Conservation (phyloP, 2,329 filamentous ascomycete genomes). For the Diaporthe vaccinii region DNA sequence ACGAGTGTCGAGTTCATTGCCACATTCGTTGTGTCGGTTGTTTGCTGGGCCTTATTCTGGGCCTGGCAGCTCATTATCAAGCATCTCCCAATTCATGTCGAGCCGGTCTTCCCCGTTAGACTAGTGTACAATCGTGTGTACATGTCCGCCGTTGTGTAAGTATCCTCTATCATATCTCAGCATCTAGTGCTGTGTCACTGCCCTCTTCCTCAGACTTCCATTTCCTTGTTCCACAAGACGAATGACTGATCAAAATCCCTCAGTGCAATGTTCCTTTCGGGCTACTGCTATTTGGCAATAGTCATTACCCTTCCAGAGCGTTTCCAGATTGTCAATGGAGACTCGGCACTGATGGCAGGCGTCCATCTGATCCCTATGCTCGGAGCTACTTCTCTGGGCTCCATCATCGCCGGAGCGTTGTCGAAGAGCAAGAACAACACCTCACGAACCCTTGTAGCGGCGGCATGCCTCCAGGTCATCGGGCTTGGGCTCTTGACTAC, state of each 20-base stretch:
- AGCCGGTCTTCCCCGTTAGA: constrained; percentile 68
- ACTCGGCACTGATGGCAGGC: constrained; percentile 67
- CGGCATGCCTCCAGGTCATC: constrained; percentile 65
- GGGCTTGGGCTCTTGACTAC: constrained; percentile 66
- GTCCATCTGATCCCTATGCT: constrained; percentile 71
- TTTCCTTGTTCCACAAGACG: too few relatives aligned
- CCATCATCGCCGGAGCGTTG: constrained; percentile 66
- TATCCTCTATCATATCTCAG: constrained; percentile 30
- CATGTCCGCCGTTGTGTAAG: constrained; percentile 63
- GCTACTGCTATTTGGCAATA: constrained; percentile 70
- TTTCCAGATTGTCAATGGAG: constrained; percentile 70
- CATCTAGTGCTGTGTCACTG: not conserved
- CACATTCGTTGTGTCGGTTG: constrained; percentile 60
- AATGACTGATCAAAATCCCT: constrained; percentile 23
- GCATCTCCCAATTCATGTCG: constrained; percentile 54
- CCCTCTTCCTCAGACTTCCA: too few relatives aligned
- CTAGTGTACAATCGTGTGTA: constrained; percentile 65
- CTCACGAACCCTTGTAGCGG: constrained; percentile 62
- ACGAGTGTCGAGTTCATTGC: constrained; percentile 63
- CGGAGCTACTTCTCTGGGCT: constrained; percentile 68
- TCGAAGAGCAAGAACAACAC: constrained; percentile 69
- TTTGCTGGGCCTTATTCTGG: constrained; percentile 64
- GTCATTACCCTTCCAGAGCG: constrained; percentile 71
- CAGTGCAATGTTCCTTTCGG: constrained; percentile 69
- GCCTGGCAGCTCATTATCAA: constrained; percentile 65